Conservation (phyloP, 192 early-diverging fungal species). For the Coemansia sp. region DNA sequence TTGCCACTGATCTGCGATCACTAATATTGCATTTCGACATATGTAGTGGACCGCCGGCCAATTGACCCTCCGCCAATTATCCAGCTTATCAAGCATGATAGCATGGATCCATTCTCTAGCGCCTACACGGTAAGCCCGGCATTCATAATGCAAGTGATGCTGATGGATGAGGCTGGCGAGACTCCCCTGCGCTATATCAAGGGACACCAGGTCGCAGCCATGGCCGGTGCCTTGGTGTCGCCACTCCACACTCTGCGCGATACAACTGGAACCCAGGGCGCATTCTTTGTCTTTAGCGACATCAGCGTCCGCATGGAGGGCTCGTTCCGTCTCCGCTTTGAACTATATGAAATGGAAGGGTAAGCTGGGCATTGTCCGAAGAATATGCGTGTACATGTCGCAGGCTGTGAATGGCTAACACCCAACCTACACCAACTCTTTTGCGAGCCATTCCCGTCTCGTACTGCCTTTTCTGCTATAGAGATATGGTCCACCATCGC, state of each 20-base stretch:
- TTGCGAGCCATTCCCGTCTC: background rate
- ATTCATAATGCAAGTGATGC: conserved; percentile 91
- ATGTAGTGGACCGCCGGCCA: conserved; percentile 54
- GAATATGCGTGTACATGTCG: background rate
- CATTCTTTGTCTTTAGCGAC: conserved; percentile 97
- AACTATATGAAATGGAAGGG: conserved; percentile 86
- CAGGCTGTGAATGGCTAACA: too few relatives aligned
- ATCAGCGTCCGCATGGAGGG: conserved; percentile 92
- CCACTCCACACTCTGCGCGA: conserved; percentile 89
- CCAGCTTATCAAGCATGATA: conserved; percentile 48
- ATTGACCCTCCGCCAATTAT: conserved; percentile 58
- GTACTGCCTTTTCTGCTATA: background rate
- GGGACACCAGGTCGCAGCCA: conserved; percentile 75
- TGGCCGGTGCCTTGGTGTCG: conserved; percentile 90
- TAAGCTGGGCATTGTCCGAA: conserved; percentile 28
- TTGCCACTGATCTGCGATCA: background rate
- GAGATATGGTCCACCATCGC: conserved; percentile 34
- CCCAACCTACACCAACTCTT: background rate
- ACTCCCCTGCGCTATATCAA: conserved; percentile 76
- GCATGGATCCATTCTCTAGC: conserved; percentile 25
- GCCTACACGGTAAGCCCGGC: conserved; percentile 68
- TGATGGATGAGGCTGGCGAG: conserved; percentile 79
- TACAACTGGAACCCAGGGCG: conserved; percentile 77
- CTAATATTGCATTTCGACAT: background rate
- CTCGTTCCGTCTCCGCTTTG: conserved; percentile 75